Base-by-base conservation (phyloP, 1,139 yeast genomes). In the Suhomyces bolitotheri region DNA sequence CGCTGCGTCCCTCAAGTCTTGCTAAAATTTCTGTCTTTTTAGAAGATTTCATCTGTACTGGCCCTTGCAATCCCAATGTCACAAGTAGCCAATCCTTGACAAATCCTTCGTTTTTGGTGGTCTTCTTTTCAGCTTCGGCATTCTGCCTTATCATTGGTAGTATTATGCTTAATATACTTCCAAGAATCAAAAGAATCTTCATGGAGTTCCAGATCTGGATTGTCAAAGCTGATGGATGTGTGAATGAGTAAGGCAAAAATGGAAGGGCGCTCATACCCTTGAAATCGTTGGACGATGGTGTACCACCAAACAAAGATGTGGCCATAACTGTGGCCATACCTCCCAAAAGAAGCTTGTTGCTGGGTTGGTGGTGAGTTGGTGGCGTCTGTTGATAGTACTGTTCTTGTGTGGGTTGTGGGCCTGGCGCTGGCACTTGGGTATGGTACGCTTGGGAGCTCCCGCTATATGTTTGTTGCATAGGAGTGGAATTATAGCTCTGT, bases 271-370 rank as follows among this genome's bases (percentile, higher is more conserved):
- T 52, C 50, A 69, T 54, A 4, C 74, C 71, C 42, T 67, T 59
- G 51, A 65, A 66, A 43, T 67, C 73, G 33, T 55, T 54, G 23
- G 42, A 38, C 12, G 43, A 40, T 13, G 39, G 29, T 8, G 41
- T 33, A 5, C 61, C 60, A 7, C 60, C 60, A 35, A 70, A 61
- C 36, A 67, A 53, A 1, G 74, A 64, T 3, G 73, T 64, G 11
- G 80, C 82, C 60, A 75, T 60, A 40, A 76, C 66, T 8, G 76
- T 66, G 21, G 80, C 77, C 70, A 76, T 65, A 25, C 80, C 79
- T n/a, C 82, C 82, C 32, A 77, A 47, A 29, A 76, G 52, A 27
- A 66, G 53, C 48, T 71, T 71, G 38, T 37, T 46, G n/a, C 41
- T 38, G 7, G 45, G 38, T 14, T 34, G 42, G 15, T 39, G 41